Percentiles rank a stretch among this genome's conserved stretches.
Conservation (phyloP, 495 filamentous ascomycete species). For the Clavariopsis aquatica region DNA sequence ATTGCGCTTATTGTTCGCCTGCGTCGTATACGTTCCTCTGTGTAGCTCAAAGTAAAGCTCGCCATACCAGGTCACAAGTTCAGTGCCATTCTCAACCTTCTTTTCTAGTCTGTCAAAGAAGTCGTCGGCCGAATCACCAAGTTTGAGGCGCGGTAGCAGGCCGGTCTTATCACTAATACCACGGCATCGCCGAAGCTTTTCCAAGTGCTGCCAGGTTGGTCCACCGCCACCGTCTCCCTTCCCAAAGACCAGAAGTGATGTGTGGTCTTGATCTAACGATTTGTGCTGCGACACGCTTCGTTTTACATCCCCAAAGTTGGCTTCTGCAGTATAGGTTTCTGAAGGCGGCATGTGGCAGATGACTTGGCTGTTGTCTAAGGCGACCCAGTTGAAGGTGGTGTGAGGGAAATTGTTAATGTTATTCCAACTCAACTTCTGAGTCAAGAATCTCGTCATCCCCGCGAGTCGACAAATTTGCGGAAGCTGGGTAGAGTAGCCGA, state of each 20-base stretch:
- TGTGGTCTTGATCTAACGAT: slow-evolving; percentile 85
- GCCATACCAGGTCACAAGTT: slow-evolving; percentile 96
- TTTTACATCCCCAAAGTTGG: slow-evolving; percentile 93
- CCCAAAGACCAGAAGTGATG: slow-evolving; percentile 87
- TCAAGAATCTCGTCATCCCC: slow-evolving; percentile 95
- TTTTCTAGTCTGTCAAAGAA: slow-evolving; percentile 86
- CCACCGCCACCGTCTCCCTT: slow-evolving; percentile 96
- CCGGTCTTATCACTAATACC: slow-evolving; percentile 88
- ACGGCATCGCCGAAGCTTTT: slow-evolving; percentile 92
- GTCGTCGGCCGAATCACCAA: slow-evolving; percentile 93
- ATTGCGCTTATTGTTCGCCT: slow-evolving; percentile 94
- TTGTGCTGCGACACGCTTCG: slow-evolving; percentile 92
- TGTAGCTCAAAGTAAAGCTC: slow-evolving; percentile 98
- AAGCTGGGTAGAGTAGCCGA: slow-evolving; percentile 92
- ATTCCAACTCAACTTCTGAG: slow-evolving; percentile 94
- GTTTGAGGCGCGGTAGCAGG: slow-evolving; percentile 77
- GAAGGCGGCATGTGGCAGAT: slow-evolving; percentile 95
- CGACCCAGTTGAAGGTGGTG: slow-evolving; percentile 97
- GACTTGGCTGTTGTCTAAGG: slow-evolving; percentile 91
- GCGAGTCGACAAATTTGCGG: slow-evolving; percentile 89
- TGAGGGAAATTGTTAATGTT: slow-evolving; percentile 99
- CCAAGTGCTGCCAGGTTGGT: slow-evolving; percentile 88
- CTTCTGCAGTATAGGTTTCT: slow-evolving; percentile 92
- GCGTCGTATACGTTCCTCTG: slow-evolving; percentile 93
- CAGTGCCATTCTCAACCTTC: slow-evolving; percentile 65